Percentiles rank a stretch among this genome's conserved stretches.
These are phyloP conservation scores for Didymella pinodella DNA, from an alignment of 2,329 filamentous ascomycete species.

Conservation along the genomic window DNA sequence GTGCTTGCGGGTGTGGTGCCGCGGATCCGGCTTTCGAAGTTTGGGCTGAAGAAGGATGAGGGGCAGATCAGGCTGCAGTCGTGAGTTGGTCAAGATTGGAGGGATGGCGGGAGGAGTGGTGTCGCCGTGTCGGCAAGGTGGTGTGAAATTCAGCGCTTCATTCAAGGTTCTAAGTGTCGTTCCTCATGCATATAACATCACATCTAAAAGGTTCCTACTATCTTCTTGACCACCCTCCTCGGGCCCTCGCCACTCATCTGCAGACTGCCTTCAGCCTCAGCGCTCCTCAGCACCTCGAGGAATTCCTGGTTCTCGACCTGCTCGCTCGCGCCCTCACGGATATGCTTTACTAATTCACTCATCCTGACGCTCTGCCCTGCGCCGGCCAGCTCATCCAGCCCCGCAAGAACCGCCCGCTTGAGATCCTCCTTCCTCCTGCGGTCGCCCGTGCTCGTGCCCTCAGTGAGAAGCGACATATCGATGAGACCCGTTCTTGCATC, in stretches of 20 bases:
- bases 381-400: constrained; percentile 77
- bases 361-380: constrained; percentile 73
- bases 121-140: too few species aligned
- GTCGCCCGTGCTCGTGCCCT: constrained; percentile 91
- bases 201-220: constrained; percentile 52
- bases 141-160: neutral
- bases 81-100: neutral
- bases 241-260: constrained; percentile 85
- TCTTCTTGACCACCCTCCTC: constrained; percentile 79
- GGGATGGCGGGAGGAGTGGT: too few species aligned
- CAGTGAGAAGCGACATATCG: constrained; percentile 94
- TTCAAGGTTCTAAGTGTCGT: neutral
- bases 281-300: constrained; percentile 75
- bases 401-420: constrained; percentile 76
- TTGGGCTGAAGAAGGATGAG: constrained; percentile 62
- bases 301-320: constrained; percentile 82
- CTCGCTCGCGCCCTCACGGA: constrained; percentile 66
- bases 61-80: constrained; percentile 24
- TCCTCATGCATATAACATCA: neutral
- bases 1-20: constrained; percentile 76
- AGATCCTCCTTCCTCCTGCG: constrained; percentile 82
- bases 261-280: constrained; percentile 86
- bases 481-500: constrained; percentile 90
- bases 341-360: constrained; percentile 75
- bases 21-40: constrained; percentile 81